A percentile compares a stretch with the other conserved stretches of the same genome.
phyloP scores from a whole-genome alignment of 345 rosid species.

The Citrus unshiu region DNA sequence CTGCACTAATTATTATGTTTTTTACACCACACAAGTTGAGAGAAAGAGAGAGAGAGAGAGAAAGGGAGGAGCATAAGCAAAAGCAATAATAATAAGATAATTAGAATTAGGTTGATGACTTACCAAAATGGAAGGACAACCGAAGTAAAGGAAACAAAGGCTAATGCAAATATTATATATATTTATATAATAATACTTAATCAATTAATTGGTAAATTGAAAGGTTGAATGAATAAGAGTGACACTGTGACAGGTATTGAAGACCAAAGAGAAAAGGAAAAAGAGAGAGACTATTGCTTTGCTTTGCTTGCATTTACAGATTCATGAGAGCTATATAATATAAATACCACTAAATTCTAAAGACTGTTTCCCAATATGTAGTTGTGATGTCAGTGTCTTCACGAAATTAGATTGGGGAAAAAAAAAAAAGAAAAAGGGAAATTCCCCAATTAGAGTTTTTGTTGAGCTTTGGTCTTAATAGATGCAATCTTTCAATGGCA shows the following conservation, averaged over 20 bases:
- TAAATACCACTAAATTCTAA: not conserved
- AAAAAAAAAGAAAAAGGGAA: not conserved
- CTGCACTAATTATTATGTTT: slow-evolving; percentile 29
- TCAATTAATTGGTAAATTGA: not conserved
- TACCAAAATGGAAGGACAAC: slow-evolving; percentile 15
- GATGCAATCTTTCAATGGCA: not conserved
- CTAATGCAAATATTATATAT: too few species aligned
- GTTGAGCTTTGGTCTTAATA: not conserved
- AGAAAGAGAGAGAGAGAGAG: slow-evolving; percentile 15
- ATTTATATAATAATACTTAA: not conserved
- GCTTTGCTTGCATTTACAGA: slow-evolving; percentile 41
- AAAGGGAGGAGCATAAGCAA: not conserved
- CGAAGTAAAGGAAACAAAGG: slow-evolving; percentile 7
- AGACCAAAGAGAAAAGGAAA: slow-evolving; percentile 23
- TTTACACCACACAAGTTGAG: not conserved
- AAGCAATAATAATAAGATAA: slow-evolving; percentile 1
- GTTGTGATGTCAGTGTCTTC: slow-evolving; percentile 41
- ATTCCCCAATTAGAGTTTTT: not conserved
- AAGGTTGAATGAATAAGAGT: not conserved
- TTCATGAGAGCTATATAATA: slow-evolving; percentile 10
- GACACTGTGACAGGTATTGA: not conserved
- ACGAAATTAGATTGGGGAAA: not conserved
- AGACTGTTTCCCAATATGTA: slow-evolving; percentile 28
- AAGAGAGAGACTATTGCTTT: not conserved
- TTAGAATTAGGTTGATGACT: slow-evolving; percentile 9